phyloP scores from a whole-genome alignment of 768 basidiomycete species.

The Austroboletus eburneus region DNA sequence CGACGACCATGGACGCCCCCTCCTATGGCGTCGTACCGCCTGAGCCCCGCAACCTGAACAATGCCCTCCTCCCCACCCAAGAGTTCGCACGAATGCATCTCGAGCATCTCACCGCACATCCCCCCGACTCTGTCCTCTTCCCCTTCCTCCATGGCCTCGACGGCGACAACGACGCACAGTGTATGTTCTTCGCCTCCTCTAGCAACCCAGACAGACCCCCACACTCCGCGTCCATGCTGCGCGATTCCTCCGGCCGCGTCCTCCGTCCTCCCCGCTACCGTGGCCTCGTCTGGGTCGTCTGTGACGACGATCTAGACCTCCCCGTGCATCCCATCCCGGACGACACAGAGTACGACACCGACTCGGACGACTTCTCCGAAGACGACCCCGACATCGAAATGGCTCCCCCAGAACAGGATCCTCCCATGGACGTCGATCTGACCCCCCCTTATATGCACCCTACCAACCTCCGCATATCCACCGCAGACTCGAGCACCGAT shows the following conservation, averaged over 20 bases:
- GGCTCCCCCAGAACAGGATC: conserved; percentile 26
- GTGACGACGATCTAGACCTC: conserved; percentile 58
- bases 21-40: conserved; percentile 23
- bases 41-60: neutral
- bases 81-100: conserved; percentile 62
- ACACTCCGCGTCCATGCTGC: conserved; percentile 22
- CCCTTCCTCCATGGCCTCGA: conserved; percentile 89
- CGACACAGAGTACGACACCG: conserved; percentile 29
- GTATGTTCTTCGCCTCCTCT: conserved; percentile 63
- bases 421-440: conserved; percentile 27
- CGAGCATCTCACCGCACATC: conserved; percentile 61
- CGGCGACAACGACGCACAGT: conserved; percentile 74
- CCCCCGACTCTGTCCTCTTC: conserved; percentile 79
- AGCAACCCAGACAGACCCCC: conserved; percentile 20
- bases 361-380: conserved; percentile 28
- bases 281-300: conserved; percentile 82
- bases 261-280: conserved; percentile 46
- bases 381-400: conserved; percentile 27
- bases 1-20: conserved; percentile 13
- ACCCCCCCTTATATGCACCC: conserved; percentile 37
- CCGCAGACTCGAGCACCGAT: conserved; percentile 12
- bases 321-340: conserved; percentile 13
- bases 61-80: conserved; percentile 34
- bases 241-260: conserved; percentile 23
- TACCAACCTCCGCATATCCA: conserved; percentile 31